These are phyloP conservation scores for Botrytis elliptica DNA, from an alignment of 2,329 filamentous ascomycete species.

Conservation along the genomic window DNA sequence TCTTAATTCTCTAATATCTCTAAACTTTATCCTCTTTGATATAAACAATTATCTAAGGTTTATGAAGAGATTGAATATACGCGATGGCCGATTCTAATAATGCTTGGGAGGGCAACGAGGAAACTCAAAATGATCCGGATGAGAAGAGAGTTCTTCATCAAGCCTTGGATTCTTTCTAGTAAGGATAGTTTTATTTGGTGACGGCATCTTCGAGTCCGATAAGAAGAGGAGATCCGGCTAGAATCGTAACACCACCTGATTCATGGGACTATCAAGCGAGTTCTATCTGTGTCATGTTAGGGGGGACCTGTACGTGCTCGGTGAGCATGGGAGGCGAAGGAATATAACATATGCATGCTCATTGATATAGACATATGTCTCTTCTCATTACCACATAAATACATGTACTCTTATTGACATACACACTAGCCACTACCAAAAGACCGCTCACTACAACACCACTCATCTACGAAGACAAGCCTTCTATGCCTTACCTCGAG, in stretches of 20 bases:
- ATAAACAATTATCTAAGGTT: background rate
- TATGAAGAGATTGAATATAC: background rate
- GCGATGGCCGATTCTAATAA: conserved; percentile 5
- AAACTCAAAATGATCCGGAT: conserved; percentile 59
- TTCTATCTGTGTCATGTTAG: conserved; percentile 7
- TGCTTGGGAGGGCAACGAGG: conserved; percentile 51
- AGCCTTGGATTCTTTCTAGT: conserved; percentile 88
- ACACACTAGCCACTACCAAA: conserved; percentile 73
- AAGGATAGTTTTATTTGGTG: conserved; percentile 42
- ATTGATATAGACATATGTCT: conserved; percentile 9
- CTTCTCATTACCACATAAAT: background rate
- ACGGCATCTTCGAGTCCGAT: background rate
- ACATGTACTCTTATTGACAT: conserved; percentile 1
- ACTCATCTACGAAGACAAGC: conserved; percentile 88
- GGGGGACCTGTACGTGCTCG: background rate
- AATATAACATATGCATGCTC: background rate
- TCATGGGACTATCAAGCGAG: conserved; percentile 12
- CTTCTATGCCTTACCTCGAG: conserved; percentile 84
- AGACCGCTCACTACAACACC: conserved; percentile 81
- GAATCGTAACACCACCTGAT: background rate
- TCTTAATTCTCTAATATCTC: background rate
- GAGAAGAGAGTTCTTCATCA: conserved; percentile 78
- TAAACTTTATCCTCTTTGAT: background rate
- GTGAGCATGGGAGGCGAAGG: background rate
- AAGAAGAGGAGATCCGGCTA: background rate